Base-by-base conservation (phyloP, 2,329 filamentous ascomycete species). In the Neonectria coccinea region DNA sequence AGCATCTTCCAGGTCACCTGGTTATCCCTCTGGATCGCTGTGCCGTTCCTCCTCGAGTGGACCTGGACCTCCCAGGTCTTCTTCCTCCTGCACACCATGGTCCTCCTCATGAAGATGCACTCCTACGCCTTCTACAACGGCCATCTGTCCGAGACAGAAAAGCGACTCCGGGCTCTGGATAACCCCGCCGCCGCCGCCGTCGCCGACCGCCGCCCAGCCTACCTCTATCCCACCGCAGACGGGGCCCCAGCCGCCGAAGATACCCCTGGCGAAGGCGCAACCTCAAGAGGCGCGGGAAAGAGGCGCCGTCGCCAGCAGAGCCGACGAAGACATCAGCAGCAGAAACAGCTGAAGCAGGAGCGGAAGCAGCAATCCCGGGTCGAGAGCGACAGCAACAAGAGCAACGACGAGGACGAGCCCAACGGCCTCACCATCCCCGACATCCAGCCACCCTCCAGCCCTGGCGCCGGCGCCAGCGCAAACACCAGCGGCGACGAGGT, bases 121-220 rank as follows among this genome's bases (percentile, higher is more conserved):
- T 97, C 94, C 6, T 99, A 97, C 76, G 92, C 93, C 25, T 99
- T 98, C 79, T 99, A 99, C 83, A 98, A 97, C 74, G 96, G 96
- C 11, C 96, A 99, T 78, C 84, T 99, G 16, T 92, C 91, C 70
- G 93, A 96, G 78, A 97, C 93, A 0, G 88, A 97, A 78, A 90
- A 91, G 75, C 90, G 93, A 11, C 85, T 99, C 12, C 88, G 87
- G 60, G 89, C 89, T 44, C 89, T 99, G 36, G 96, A 99, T 78
- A 81, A 87, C 61, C 93, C 94, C n/a, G 41, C 59, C 2, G 88
- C 86, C 5, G 87, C 88, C 9, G 70, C 86, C 5, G 87, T 88
- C 10, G 70, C 69, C 5, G 90, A 90, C 55, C 88, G 88, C 71
- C 87, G 85, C 4, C 90, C 91, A 1, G 92, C 89, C 14, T 92